Evolutionary conservation across 495 filamentous ascomycete genomes (phyloP).

Genomic region (Jackrogersella multiformis): DNA sequence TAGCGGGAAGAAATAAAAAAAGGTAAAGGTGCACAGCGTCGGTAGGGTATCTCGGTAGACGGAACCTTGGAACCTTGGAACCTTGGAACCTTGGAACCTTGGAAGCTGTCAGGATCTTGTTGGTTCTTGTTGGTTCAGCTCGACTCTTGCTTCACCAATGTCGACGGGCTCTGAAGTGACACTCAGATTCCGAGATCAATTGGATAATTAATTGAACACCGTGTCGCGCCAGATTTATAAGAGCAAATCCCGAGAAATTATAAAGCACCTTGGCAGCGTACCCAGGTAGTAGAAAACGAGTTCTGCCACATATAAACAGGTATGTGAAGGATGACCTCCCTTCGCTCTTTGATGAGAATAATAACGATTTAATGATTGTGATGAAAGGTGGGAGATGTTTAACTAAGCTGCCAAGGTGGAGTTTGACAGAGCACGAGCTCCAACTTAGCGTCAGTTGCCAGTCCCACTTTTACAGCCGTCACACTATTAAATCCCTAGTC

Average conservation of each 20-base stretch:
- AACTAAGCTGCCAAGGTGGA: too few species aligned
- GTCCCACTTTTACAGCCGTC: background rate
- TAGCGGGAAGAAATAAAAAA: constrained; percentile 26
- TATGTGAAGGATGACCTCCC: background rate
- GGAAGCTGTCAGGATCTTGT: background rate
- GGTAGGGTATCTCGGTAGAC: constrained; percentile 36
- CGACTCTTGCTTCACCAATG: background rate
- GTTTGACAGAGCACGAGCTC: background rate
- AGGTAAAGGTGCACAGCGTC: constrained; percentile 35
- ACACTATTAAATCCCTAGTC: background rate
- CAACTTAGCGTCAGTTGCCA: constrained; percentile 10
- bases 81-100: background rate
- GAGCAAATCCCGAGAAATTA: constrained; percentile 10
- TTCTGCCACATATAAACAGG: constrained; percentile 2
- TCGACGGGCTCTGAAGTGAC: constrained; percentile 19
- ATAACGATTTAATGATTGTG: constrained; percentile 1
- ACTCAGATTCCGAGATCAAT: constrained; percentile 25
- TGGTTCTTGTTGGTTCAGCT: constrained; percentile 17
- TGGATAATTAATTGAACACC: constrained; percentile 39
- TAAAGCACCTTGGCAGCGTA: background rate
- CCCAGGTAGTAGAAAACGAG: background rate
- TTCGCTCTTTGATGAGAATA: constrained; percentile 6
- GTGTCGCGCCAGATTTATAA: constrained; percentile 26
- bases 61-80: background rate
- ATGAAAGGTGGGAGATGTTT: background rate